phyloP scores from a whole-genome alignment of 1,284 basidiomycete genomes.

The Laetiporus sulphureus region DNA sequence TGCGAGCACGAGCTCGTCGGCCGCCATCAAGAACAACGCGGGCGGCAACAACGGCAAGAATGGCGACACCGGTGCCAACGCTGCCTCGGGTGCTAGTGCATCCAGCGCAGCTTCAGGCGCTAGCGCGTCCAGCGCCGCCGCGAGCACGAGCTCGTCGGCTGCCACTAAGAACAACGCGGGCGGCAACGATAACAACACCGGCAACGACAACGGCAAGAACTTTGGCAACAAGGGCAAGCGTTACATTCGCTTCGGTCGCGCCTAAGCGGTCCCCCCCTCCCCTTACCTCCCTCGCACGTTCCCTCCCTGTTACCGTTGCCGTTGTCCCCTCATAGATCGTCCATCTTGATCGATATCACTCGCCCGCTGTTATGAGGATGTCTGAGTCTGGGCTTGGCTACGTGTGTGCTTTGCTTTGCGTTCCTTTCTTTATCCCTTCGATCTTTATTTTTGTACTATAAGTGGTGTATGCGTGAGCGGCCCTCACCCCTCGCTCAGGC shows the following conservation, averaged over 20 bases:
- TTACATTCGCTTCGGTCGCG: neutral
- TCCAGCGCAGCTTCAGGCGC: neutral
- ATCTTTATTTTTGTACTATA: constrained; percentile 4
- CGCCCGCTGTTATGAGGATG: too few species aligned
- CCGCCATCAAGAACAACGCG: neutral
- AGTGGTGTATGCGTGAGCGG: constrained; percentile 7
- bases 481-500: neutral
- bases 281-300: neutral
- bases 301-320: neutral
- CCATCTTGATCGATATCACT: too few species aligned
- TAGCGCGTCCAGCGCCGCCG: neutral
- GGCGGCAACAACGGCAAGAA: neutral
- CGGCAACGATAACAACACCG: neutral
- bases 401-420: neutral
- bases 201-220: neutral
- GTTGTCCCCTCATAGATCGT: too few species aligned
- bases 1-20: neutral
- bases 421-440: neutral
- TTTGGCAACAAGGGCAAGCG: neutral
- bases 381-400: too few species aligned
- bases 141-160: neutral
- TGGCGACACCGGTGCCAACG: neutral
- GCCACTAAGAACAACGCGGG: neutral
- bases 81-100: too few species aligned
- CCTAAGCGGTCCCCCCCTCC: neutral